Percentiles rank a stretch among this genome's conserved stretches.
Evolutionary conservation across 331 rosid genomes (phyloP).

Genomic region (Spiraea crenata): DNA sequence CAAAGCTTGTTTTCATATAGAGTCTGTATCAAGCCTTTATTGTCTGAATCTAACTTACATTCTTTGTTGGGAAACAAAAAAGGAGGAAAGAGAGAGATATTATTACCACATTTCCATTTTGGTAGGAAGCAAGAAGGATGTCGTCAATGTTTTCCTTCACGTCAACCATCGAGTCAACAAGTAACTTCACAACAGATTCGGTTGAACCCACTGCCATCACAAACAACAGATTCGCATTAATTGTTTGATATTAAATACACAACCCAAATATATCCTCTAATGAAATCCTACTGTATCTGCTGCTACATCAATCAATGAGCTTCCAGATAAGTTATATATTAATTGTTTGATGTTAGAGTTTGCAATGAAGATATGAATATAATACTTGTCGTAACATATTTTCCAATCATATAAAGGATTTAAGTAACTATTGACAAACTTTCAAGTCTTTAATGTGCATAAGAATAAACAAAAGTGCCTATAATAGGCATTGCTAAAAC

Average conservation of each 20-base stretch:
- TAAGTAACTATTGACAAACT: no score
- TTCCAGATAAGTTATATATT: neutral
- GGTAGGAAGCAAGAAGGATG: slow-evolving; percentile 51
- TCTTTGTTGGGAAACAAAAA: neutral
- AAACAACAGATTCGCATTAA: neutral
- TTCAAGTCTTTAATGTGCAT: no score
- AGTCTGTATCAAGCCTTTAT: neutral
- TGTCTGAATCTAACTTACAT: neutral
- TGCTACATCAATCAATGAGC: neutral
- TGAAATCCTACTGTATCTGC: no score
- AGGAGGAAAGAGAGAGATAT: neutral
- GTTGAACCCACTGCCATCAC: slow-evolving; percentile 37
- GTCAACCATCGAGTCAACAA: slow-evolving; percentile 56
- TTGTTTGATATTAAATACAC: neutral
- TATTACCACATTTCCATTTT: slow-evolving; percentile 42
- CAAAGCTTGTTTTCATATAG: neutral
- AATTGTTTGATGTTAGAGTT: neutral
- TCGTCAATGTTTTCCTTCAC: slow-evolving; percentile 74
- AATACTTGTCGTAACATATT: no score
- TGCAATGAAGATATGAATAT: neutral
- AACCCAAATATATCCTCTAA: neutral
- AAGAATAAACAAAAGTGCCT: neutral
- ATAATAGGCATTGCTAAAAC: neutral
- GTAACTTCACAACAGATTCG: slow-evolving; percentile 50
- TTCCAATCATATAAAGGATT: no score